Evolutionary conservation across 1,139 yeast species (phyloP), one percentile per base, ranked within the genome.

Genomic region (Debaryomyces robertsiae): DNA sequence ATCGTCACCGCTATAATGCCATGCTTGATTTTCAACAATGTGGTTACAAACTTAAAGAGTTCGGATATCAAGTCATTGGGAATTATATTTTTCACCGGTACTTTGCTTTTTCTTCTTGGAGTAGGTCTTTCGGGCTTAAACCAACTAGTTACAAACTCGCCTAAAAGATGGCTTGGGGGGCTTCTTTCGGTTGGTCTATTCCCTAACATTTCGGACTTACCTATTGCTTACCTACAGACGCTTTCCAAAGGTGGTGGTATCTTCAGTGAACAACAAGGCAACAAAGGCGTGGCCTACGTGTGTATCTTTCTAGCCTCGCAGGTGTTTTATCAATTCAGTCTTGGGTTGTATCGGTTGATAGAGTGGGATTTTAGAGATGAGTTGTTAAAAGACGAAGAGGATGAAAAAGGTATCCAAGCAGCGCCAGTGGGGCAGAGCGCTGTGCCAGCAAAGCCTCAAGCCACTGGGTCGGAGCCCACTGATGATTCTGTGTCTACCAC

Each of bases 201-300:
- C 58, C 73, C 79, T 18, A 84, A 84, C 54, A 82, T 86, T 36
- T 81, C 93, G 7, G 96, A 90, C 63, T 69, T 90, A 45, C 96
- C 96, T 1, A 86, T 90, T 53, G 96, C 96, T 0, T 89, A 89
- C 52, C 72, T 90, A 30, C 95, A 88, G 53, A 84, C 95, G 1
- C 67, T 90, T 58, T 82, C 86, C 27, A 69, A 77, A n/a, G 82
- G 90, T 0, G 70, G 79, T 0, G 69, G 78, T 2, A 59, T 73
- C 4, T 84, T 91, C 52, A 63, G 79, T 0, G 46, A 66, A 1
- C 75, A 60, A 2, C 80, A 87, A 47, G 88, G 89, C 24, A 77
- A 79, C 44, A 77, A 78, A 51, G 98, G 98, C 10, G 87, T 86
- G 24, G 95, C 97, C 0, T 89, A 86, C 60, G 84, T 88, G 15